Evolutionary conservation across 495 filamentous ascomycete genomes (phyloP).

Genomic region (Aspergillus saccharolyticus): DNA sequence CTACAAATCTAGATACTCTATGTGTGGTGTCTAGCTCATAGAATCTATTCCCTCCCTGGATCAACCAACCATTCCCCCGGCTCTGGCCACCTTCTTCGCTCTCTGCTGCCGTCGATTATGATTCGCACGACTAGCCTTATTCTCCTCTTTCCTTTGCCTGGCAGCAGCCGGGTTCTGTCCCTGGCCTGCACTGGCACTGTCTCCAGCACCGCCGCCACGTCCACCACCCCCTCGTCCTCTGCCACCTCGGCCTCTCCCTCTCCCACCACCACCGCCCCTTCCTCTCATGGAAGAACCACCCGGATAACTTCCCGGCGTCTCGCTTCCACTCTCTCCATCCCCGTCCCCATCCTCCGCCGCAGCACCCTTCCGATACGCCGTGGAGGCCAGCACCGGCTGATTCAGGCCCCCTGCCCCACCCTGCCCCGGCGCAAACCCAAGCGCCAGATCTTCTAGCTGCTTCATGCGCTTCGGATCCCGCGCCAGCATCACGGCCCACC

Average conservation of each 20-base stretch:
- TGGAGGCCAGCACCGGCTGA: conserved; percentile 57
- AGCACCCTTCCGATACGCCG: conserved; percentile 47
- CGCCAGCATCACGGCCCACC: conserved; percentile 81
- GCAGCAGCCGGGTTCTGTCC: conserved; percentile 57
- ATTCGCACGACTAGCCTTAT: conserved; percentile 70
- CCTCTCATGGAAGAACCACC: not conserved
- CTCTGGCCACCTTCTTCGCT: conserved; percentile 72
- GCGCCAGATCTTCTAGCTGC: conserved; percentile 61
- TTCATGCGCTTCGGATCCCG: conserved; percentile 63
- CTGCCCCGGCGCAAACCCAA: conserved; percentile 49
- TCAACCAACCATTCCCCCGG: conserved; percentile 34
- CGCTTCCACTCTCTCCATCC: conserved; percentile 27
- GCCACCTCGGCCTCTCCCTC: conserved; percentile 39
- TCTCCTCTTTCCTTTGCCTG: conserved; percentile 69
- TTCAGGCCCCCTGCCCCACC: conserved; percentile 23
- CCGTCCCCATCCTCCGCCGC: conserved; percentile 35
- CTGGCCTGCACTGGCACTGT: too few relatives aligned
- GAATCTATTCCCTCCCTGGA: too few relatives aligned
- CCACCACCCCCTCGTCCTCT: conserved; percentile 48
- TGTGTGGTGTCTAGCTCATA: too few relatives aligned
- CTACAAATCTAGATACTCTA: too few relatives aligned
- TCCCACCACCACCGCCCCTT: conserved; percentile 16
- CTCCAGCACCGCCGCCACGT: conserved; percentile 49
- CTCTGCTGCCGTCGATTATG: conserved; percentile 73
- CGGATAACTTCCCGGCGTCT: conserved; percentile 17